These are phyloP conservation scores for Dendrocalamus latiflorus DNA, from an alignment of 202 grass and related monocot genomes.

Conservation along the genomic window DNA sequence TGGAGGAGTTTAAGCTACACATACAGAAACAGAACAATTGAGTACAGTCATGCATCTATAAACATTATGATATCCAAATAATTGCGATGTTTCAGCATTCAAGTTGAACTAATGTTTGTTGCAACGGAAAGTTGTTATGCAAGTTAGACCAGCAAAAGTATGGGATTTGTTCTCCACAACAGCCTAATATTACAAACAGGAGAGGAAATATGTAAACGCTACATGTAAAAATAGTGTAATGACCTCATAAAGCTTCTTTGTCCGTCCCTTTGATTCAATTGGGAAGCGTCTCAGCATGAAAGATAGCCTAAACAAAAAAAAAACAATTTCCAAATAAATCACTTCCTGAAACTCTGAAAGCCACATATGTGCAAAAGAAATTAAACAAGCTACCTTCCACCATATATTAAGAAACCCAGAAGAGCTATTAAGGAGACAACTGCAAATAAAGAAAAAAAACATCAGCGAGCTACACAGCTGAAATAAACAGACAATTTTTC, in stretches of 20 bases:
- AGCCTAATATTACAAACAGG: not conserved
- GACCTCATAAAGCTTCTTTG: constrained; percentile 87
- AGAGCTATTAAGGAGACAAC: constrained; percentile 69
- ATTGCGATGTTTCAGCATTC: not conserved
- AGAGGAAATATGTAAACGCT: not conserved
- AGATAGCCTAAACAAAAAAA: constrained; percentile 55
- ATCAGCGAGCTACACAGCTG: not conserved
- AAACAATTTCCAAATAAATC: constrained; percentile 10
- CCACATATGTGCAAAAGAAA: not conserved
- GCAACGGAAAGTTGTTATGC: not conserved
- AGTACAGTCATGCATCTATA: not conserved
- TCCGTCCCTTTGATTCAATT: constrained; percentile 79
- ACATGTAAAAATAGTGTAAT: constrained; percentile 1
- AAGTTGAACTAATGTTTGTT: not conserved
- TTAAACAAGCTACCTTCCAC: constrained; percentile 60
- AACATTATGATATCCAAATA: not conserved
- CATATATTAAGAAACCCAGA: constrained; percentile 70
- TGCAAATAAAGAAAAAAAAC: constrained; percentile 29
- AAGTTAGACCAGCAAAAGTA: not conserved
- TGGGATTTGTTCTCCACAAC: constrained; percentile 3
- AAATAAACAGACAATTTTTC: not conserved
- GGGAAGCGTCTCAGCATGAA: constrained; percentile 76
- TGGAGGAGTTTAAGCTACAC: not conserved
- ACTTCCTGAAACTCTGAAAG: not conserved
- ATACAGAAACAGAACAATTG: not conserved